Base-by-base conservation (phyloP, 129 eudicot genomes). In the Flaveria linearis region DNA sequence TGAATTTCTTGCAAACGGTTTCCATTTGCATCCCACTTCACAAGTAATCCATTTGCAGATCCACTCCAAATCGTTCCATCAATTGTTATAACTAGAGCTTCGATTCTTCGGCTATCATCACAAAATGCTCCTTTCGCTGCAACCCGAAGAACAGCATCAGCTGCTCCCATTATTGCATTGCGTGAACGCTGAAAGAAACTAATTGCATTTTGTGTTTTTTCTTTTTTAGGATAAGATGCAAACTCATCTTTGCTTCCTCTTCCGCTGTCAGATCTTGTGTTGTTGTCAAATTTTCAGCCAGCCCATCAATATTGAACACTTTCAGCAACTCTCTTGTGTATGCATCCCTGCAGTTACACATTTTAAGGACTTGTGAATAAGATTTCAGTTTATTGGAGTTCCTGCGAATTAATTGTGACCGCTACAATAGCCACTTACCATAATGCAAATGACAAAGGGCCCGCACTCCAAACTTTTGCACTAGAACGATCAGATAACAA, bases 71-170 rank as follows among this genome's bases (percentile, higher is more conserved):
- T 72, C 53, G 67, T 76, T 28, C 97, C 92, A 76, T 94, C 97
- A 43, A 69, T 64, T 43, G 96, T 86, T 42, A 84, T 77, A 41
- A 86, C 69, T 42, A 94, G 55, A 42, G 96, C 87, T 86, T 88
- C 93, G 33, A 84, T 91, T 81, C 96, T 78, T 5, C 93, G 91
- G 22, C 67, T 76, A 75, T 94, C 98, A 28, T 94, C 98, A 51
- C 91, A 90, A 49, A 68, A 87, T 17, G 88, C 84, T 78, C 98
- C 97, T 82, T 89, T 91, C 8, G 85, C 90, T 22, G 98, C 97
- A 81, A 72, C 98, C 71, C 98, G 90, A 45, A 89, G 96, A 39
- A 94, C 98, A 78, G 97, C 98, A 86, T 94, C 98, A 62, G 98
- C 98, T 73, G 98, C 98, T 71, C 98, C 98, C 75, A 91, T 18